Conservation (phyloP, 164 flowering plant genomes). For the Liriodendron chinense region DNA sequence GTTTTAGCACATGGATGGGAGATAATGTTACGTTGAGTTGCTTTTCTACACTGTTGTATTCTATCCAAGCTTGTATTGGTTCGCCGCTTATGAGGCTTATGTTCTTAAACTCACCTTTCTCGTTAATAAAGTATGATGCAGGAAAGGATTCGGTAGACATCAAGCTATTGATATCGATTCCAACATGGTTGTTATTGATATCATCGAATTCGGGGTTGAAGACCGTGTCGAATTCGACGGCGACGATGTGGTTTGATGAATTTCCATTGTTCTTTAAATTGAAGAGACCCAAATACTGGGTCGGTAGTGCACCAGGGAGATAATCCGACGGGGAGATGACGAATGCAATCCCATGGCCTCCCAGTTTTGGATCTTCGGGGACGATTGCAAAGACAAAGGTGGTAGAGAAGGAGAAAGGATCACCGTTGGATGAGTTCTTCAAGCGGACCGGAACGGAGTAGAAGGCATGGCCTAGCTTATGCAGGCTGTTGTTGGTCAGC, state of each 20-base stretch:
- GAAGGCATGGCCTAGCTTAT: constrained; percentile 34
- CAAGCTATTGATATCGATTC: constrained; percentile 57
- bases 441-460: constrained; percentile 36
- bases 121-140: constrained; percentile 18
- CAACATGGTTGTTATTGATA: constrained; percentile 67
- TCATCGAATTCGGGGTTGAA: constrained; percentile 53
- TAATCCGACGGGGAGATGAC: constrained; percentile 28
- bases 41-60: constrained; percentile 39
- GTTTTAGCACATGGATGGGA: constrained; percentile 27
- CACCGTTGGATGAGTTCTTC: constrained; percentile 18
- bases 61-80: constrained; percentile 58
- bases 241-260: constrained; percentile 41
- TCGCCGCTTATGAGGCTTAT: constrained; percentile 32
- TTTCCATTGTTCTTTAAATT: constrained; percentile 35
- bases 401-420: constrained; percentile 49
- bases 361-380: constrained; percentile 22
- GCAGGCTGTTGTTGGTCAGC: constrained; percentile 4
- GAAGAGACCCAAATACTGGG: constrained; percentile 58
- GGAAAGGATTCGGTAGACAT: constrained; percentile 41
- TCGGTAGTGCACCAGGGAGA: constrained; percentile 29
- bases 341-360: constrained; percentile 66
- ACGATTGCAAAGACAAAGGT: constrained; percentile 42
- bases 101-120: background rate
- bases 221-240: constrained; percentile 70
- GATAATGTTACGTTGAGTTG: constrained; percentile 46